Evolutionary conservation across 2,329 filamentous ascomycete genomes (phyloP), one percentile per base, ranked within the genome.

Genomic region (Phoma herbarum): DNA sequence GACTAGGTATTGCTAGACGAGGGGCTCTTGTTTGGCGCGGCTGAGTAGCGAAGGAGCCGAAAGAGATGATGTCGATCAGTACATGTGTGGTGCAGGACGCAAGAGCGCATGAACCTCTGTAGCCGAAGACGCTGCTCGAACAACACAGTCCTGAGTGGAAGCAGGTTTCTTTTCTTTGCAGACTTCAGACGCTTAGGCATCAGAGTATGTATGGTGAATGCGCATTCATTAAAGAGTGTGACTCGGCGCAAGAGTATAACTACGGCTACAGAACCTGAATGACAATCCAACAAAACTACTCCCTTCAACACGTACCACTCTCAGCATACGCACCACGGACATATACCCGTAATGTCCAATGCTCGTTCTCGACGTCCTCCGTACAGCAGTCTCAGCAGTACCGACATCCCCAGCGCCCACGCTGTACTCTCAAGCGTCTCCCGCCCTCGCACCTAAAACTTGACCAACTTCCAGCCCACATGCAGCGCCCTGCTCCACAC

Each of bases 401-500:
- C 4, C 16, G n/a, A 28, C 6, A 35, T 4, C 2, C 16, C 31
- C 16, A 3, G n/a, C 14, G 14, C 31, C 31, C n/a, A 14, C 16
- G 16, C 16, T 18, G 31, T 7, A 35, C n/a, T 37, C 33, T 22
- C 18, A 22, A 22, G 9, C 5, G 4, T 8, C 10, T 22, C 18
- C n/a, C 18, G n/a, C n/a, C n/a, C n/a, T n/a, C n/a, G n/a, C n/a
- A 3, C 37, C 50, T 57, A 75, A 53, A 72, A 78, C 60, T 73
- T 76, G 5, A 71, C 66, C 59, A 77, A 51, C 51, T 69, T 74
- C 79, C 79, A 82, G 6, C 80, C 81, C 26, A 77, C 79, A 63
- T 77, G 76, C 50, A 78, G 65, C 0, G 77, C 77, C 46, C 80
- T 70, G 10, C 77, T 76, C 58, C 70, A 72, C 6, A 74, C 63